Base-by-base conservation (phyloP, 2,329 filamentous ascomycete species). In the Colletotrichum lentis region DNA sequence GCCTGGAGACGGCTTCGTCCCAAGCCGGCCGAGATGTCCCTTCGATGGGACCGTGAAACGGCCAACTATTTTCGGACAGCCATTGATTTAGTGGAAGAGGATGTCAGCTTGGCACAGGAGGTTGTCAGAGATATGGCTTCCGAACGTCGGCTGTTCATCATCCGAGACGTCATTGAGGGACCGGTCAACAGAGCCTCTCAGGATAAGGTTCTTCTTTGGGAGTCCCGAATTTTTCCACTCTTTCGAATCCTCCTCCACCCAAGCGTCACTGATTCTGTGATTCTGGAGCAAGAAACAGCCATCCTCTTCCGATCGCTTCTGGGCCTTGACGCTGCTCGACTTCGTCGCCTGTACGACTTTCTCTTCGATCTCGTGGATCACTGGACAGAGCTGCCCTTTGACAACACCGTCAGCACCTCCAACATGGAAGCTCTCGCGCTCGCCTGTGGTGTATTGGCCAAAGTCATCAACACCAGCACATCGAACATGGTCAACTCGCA, bases 271-370 rank as follows among this genome's bases (percentile, higher is more conserved):
- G 75, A 78, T 53, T 82, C 79, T 8, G 75, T 77, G 12, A 72
- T 81, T 0, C 71, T 83, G 16, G 80, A 82, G 60, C 74, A 77
- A 43, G 72, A 81, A 41, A 76, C 80, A 1, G 74, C 76, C 3
- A 62, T 56, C 0, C 73, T 81, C 18, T 78, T 75, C 69, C 79
- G 76, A 44, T 79, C 76, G 53, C 58, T 81, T 0, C 64, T 75
- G 7, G 80, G 80, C 7, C 66, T 78, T 37, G 76, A 77, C 1
- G 77, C 76, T 3, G 50, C 58, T 14, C 72, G 77, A 14, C 76
- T 81, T 71, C 71, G 59, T 1, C 66, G 35, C 0, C 68, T 82
- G 5, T 81, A 79, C 63, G 69, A 70, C 12, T 78, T 77, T 39
- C 71, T 80, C 14, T 53, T 69, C 4, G 62, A 58, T 1, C 35